Evolutionary conservation across 306 rosid genomes (phyloP).

Genomic region (Vicia sativa): DNA sequence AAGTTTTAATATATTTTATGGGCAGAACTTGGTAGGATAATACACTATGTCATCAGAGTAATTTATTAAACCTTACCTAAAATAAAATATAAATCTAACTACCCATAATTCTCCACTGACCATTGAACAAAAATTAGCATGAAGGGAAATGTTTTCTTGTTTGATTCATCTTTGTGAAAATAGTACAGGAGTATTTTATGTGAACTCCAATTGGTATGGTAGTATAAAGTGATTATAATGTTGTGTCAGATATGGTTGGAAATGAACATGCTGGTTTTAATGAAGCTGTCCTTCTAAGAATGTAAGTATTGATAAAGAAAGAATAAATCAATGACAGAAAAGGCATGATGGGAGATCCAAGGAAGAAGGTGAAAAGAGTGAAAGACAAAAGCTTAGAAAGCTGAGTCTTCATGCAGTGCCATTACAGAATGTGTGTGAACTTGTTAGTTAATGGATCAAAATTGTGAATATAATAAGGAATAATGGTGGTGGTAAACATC

Average conservation of each 20-base stretch:
- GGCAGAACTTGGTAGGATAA: no score
- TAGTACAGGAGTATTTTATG: not conserved
- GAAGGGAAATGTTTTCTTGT: no score
- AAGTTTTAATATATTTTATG: no score
- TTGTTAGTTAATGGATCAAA: conserved; percentile 28
- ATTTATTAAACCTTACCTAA: no score
- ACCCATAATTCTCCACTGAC: no score
- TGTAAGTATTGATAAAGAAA: conserved; percentile 42
- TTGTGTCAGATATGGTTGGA: conserved; percentile 46
- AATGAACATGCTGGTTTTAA: conserved; percentile 62
- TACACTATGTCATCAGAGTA: no score
- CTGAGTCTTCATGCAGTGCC: not conserved
- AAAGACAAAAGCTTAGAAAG: conserved; percentile 48
- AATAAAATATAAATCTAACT: no score
- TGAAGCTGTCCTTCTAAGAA: conserved; percentile 55
- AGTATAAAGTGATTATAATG: conserved; percentile 25
- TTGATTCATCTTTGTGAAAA: not conserved
- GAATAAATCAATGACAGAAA: conserved; percentile 51
- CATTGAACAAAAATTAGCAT: no score
- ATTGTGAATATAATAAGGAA: conserved; percentile 20
- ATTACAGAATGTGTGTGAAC: not conserved
- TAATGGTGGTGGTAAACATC: conserved; percentile 38
- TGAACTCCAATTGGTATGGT: conserved; percentile 26
- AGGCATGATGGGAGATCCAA: conserved; percentile 71
- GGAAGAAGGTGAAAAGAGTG: conserved; percentile 41